Evolutionary conservation across 108 stramenopile species (phyloP), one percentile per base, ranked within the genome.

Genomic region (Conticribra guillardii): DNA sequence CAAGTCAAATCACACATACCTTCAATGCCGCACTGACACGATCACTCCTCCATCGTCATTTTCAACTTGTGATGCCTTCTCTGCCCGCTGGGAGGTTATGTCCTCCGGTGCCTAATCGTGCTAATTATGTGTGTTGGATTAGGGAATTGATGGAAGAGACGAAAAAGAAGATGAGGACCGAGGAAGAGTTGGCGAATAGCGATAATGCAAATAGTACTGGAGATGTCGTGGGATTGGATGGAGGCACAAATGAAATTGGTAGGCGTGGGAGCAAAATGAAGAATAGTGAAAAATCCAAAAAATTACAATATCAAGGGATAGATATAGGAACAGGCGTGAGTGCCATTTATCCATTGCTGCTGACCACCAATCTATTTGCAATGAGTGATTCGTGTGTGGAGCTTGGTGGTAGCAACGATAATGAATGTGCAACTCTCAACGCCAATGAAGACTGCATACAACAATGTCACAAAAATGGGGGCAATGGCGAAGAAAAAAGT

Each of bases 281-380:
- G 30, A 24, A 9, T 8, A 29, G 4, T 22, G 69, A 23, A 30
- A 22, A 52, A 9, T 55, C 17, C 14, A 1, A 8, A 15, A 33
- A 0, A 3, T 69, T 52, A 47, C 51, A 60, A 28, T 59, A 33
- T 65, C 52, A 45, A 22, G 96, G 91, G 18, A 54, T 96, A 21
- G 97, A 97, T 66, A 87, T 97, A 80, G 97, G 97, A 49, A 88
- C 94, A 3, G 97, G 97, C 5, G 90, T 91, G 3, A 87, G 84
- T 49, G 85, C 85, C 41, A 96, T 97, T 47, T 97, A 96, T 71
- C 87, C 96, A 22, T 60, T 97, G 9, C 69, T 97, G 50, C 69
- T 86, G 29, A 55, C 62, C 41, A 70, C 81, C 8, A 19, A 30
- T 5, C 28, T 71, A 44, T 77, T 72, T 57, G 57, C 58, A 3